A percentile compares a stretch with the other conserved stretches of the same genome.
Conservation (phyloP, 192 early-diverging fungal genomes). For the Pilobolus umbonatus region DNA sequence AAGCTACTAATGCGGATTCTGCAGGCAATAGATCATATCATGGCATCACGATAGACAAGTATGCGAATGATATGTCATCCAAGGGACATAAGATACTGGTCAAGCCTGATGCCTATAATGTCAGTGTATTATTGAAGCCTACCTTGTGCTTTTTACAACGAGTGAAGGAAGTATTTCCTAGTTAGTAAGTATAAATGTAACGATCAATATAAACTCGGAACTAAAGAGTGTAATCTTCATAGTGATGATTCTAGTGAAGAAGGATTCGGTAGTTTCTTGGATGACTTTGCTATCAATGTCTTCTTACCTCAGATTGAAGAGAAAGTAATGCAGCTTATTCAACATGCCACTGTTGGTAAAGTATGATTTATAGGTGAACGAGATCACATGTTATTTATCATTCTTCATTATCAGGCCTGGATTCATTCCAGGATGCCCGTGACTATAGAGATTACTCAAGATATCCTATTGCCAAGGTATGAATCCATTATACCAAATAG, state of each 20-base stretch:
- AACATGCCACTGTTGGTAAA: constrained; percentile 59
- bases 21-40: background rate
- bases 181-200: constrained; percentile 36
- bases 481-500: background rate
- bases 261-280: constrained; percentile 60
- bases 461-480: constrained; percentile 71
- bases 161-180: constrained; percentile 48
- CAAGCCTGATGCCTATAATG: constrained; percentile 60
- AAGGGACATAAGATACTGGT: constrained; percentile 64
- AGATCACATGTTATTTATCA: no score
- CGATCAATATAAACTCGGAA: background rate
- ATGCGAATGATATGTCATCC: constrained; percentile 51
- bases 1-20: constrained; percentile 10
- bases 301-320: constrained; percentile 84
- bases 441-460: constrained; percentile 47
- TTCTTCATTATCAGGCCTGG: constrained; percentile 24
- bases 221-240: background rate
- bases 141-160: constrained; percentile 57
- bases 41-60: constrained; percentile 44
- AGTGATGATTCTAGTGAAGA: constrained; percentile 34
- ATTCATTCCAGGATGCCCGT: constrained; percentile 47
- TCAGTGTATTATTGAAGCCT: constrained; percentile 64
- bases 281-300: constrained; percentile 75
- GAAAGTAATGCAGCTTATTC: constrained; percentile 70
- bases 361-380: background rate